phyloP scores from a whole-genome alignment of 805 yeast genomes.

The Saturnispora silvae region DNA sequence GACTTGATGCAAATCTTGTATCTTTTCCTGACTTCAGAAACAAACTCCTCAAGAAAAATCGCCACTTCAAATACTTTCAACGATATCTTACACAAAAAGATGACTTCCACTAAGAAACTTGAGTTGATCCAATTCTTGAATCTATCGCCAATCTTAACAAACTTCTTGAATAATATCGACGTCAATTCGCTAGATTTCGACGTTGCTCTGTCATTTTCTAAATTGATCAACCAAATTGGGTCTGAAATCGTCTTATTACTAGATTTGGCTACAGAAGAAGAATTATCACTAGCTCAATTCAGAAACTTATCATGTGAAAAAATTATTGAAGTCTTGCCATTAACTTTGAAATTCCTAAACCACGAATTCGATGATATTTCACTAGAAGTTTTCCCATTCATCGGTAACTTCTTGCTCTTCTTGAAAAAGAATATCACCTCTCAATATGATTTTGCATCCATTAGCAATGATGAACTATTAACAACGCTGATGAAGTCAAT shows the following conservation, averaged over 20 bases:
- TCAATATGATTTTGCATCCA: conserved; percentile 21
- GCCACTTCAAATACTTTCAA: conserved; percentile 47
- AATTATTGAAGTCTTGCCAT: conserved; percentile 59
- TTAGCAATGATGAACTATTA: conserved; percentile 38
- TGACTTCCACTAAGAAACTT: conserved; percentile 45
- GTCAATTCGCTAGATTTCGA: conserved; percentile 46
- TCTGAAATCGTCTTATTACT: conserved; percentile 62
- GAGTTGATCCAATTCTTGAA: conserved; percentile 61
- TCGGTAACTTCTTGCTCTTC: conserved; percentile 62
- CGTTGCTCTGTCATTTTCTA: conserved; percentile 62
- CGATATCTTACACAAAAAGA: conserved; percentile 47
- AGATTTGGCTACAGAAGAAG: conserved; percentile 35
- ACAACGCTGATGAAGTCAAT: conserved; percentile 56
- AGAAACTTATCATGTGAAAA: conserved; percentile 31
- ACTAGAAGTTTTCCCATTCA: conserved; percentile 69
- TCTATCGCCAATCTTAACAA: conserved; percentile 46
- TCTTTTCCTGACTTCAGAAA: conserved; percentile 34
- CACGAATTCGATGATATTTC: conserved; percentile 88
- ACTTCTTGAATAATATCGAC: conserved; percentile 27
- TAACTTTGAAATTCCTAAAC: conserved; percentile 55
- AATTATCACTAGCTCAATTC: conserved; percentile 30
- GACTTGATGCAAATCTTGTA: conserved; percentile 49
- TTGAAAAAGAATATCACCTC: conserved; percentile 45
- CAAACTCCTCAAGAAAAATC: conserved; percentile 32
- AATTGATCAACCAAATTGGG: conserved; percentile 62